A percentile compares a stretch with the other conserved stretches of the same genome.
Conservation (phyloP, 2,329 filamentous ascomycete genomes). For the Cytospora chrysosperma region DNA sequence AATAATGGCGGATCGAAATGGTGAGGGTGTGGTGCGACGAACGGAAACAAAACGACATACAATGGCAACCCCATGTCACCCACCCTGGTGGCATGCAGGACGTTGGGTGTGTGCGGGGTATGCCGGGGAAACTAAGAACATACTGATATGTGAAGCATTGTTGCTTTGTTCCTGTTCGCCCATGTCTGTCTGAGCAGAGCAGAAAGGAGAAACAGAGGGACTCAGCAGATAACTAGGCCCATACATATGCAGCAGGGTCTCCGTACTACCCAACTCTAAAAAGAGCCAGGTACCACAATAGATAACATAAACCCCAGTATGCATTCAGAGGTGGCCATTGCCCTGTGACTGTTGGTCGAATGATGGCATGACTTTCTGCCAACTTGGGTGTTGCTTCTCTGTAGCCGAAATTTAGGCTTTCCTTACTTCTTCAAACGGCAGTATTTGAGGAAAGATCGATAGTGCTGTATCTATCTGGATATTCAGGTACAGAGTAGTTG, state of each 20-base stretch:
- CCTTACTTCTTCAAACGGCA: too few relatives aligned
- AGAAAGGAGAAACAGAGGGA: neutral
- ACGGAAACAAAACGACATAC: neutral
- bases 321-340: slow-evolving; percentile 6
- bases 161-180: slow-evolving; percentile 1
- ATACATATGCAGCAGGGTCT: too few relatives aligned
- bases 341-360: neutral
- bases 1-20: neutral
- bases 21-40: slow-evolving; percentile 8
- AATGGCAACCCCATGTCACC: neutral
- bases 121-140: neutral
- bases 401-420: too few relatives aligned
- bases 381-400: too few relatives aligned
- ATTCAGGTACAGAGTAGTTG: too few relatives aligned
- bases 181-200: neutral
- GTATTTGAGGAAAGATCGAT: too few relatives aligned
- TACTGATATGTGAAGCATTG: neutral
- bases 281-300: too few relatives aligned
- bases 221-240: neutral
- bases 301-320: neutral
- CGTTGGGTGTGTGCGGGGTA: slow-evolving; percentile 7
- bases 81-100: neutral
- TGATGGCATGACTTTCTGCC: neutral
- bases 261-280: too few relatives aligned
- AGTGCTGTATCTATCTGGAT: too few relatives aligned